A percentile compares a stretch with the other conserved stretches of the same genome.
phyloP scores from a whole-genome alignment of 2,329 filamentous ascomycete genomes.

The Fusarium chlamydosporum region DNA sequence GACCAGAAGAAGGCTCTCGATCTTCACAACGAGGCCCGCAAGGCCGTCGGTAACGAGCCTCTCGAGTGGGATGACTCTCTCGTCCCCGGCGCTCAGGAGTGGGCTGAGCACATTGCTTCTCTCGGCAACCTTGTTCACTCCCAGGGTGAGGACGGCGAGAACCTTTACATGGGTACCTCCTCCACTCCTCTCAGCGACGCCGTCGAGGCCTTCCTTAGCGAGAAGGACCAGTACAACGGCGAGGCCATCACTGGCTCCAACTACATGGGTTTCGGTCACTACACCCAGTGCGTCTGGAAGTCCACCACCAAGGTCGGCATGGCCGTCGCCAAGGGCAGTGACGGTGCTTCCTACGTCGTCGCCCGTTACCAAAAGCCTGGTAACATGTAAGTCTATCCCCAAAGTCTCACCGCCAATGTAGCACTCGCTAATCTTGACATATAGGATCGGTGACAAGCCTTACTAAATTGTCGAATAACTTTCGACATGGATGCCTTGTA shows the following conservation, averaged over 20 bases:
- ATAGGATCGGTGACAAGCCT: conserved; percentile 42
- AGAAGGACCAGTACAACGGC: conserved; percentile 47
- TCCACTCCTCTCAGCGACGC: conserved; percentile 38
- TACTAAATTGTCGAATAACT: conserved; percentile 35
- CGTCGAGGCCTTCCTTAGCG: conserved; percentile 41
- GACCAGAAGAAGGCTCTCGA: conserved; percentile 47
- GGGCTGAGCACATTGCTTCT: conserved; percentile 44
- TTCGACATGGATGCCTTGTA: conserved; percentile 4
- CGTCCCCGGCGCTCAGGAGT: conserved; percentile 44
- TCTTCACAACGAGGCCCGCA: conserved; percentile 48
- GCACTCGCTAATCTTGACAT: conserved; percentile 23
- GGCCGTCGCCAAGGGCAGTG: conserved; percentile 34
- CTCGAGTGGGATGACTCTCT: conserved; percentile 46
- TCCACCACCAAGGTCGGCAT: conserved; percentile 49
- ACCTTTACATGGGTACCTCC: conserved; percentile 45
- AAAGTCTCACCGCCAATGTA: background rate
- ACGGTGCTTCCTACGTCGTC: conserved; percentile 45
- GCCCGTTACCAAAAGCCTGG: conserved; percentile 47
- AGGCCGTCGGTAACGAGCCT: conserved; percentile 37
- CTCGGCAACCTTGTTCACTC: conserved; percentile 44
- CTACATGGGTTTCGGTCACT: conserved; percentile 47
- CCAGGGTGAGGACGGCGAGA: conserved; percentile 43
- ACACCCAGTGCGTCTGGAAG: conserved; percentile 49
- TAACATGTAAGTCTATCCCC: conserved; percentile 45
- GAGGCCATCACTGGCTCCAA: conserved; percentile 40